These are phyloP conservation scores for Cenchrus fungigraminus DNA, from an alignment of 176 grass and related monocot genomes.

Conservation along the genomic window DNA sequence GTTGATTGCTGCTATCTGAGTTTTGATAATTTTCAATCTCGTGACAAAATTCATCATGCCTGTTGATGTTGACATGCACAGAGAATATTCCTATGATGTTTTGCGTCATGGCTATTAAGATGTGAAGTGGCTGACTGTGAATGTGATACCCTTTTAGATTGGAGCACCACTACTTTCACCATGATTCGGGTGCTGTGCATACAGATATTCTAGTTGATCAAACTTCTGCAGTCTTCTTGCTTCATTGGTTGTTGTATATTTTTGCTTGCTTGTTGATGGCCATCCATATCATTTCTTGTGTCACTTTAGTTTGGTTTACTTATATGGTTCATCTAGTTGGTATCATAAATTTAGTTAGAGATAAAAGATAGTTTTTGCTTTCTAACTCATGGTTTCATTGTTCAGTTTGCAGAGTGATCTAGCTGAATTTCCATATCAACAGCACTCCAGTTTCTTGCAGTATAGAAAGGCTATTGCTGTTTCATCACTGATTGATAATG, in stretches of 20 bases:
- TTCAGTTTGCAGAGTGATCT: constrained; percentile 7
- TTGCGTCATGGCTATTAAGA: neutral
- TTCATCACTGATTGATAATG: neutral
- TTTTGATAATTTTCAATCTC: constrained; percentile 20
- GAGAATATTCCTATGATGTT: constrained; percentile 22
- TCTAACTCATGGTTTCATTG: neutral
- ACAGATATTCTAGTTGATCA: neutral
- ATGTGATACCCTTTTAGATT: neutral
- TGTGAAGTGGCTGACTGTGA: constrained; percentile 10
- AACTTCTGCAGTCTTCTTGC: constrained; percentile 17
- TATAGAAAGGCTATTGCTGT: neutral
- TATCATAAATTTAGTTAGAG: neutral
- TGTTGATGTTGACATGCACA: neutral
- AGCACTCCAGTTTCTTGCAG: neutral
- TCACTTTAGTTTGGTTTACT: neutral
- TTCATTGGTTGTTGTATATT: neutral
- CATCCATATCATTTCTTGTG: neutral
- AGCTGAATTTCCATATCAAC: neutral
- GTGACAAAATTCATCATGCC: neutral
- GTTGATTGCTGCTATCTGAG: neutral
- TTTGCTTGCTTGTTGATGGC: neutral
- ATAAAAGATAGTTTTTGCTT: neutral
- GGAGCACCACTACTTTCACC: constrained; percentile 2
- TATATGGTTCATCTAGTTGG: neutral
- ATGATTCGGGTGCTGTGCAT: neutral